Base-by-base conservation (phyloP, 352 stramenopile genomes). In the Phytophthora cajani region DNA sequence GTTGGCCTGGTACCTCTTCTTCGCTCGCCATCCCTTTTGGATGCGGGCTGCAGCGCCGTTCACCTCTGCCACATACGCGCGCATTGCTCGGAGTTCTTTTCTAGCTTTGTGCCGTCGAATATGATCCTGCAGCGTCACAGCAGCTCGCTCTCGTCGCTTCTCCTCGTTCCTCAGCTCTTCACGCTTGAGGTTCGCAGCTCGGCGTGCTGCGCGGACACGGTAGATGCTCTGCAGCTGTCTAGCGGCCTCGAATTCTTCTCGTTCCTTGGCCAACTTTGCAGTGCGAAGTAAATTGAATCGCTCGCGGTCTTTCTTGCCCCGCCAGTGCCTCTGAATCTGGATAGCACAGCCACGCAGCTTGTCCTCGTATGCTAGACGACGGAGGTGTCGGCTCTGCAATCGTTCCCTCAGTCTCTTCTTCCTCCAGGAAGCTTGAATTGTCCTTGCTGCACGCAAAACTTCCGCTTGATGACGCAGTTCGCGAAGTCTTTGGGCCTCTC, bases 311-410 rank as follows among this genome's bases (percentile, higher is more conserved):
- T 77, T 63, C 55, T 84, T 87, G 7, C 82, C 85, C 44, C 92
- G 75, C 81, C 90, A 97, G 4, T 84, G 61, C 14, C 89, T 76
- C 71, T 98, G 92, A 32, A 98, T 73, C n/a, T 71, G 84, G 11
- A 74, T 64, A 1, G 83, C 81, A 12, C 79, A 82, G 1, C 74
- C 49, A 7, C 71, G 58, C 16, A 75, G 12, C 55, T 72, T 75
- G 8, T 72, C 58, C n/a, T 78, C 67, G 27, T 75, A 60, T 0
- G 62, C 65, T 17, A 60, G n/a, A 14, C 70, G 64, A 3, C 55
- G 52, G 51, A 72, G 33, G 52, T 75, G 46, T 42, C 74, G 63
- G n/a, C 69, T 40, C 3, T 53, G 57, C 16, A 90, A 30, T 7
- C 73, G 71, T 49, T 75, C 70, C 2, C 72, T 67, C n/a, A 88